Evolutionary conservation across 768 basidiomycete genomes (phyloP).

Genomic region (Clavulina sp.): DNA sequence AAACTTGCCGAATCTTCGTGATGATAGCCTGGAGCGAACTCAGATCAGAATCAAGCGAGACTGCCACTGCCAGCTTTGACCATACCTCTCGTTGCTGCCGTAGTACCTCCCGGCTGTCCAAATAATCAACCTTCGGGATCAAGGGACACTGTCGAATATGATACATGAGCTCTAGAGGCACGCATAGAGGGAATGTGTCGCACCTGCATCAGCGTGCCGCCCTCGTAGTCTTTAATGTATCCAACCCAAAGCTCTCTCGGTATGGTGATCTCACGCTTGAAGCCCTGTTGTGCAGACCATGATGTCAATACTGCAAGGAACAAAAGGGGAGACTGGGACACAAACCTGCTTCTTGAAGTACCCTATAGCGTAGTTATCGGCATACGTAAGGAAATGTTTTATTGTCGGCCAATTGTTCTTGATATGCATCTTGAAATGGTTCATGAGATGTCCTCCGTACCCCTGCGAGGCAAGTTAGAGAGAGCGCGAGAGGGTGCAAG

Average conservation of each 20-base stretch:
- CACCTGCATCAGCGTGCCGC: slow-evolving; percentile 91
- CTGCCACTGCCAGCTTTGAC: not conserved
- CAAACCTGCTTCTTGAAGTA: slow-evolving; percentile 88
- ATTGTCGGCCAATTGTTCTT: slow-evolving; percentile 66
- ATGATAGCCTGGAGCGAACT: slow-evolving; percentile 40
- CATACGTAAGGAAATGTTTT: slow-evolving; percentile 93
- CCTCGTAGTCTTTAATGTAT: slow-evolving; percentile 99
- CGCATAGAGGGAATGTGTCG: slow-evolving; percentile 2
- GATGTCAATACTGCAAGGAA: not conserved
- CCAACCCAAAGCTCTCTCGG: slow-evolving; percentile 88
- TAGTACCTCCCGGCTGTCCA: slow-evolving; percentile 60
- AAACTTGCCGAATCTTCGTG: slow-evolving; percentile 71
- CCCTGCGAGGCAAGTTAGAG: slow-evolving; percentile 36
- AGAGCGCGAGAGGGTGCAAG: not conserved
- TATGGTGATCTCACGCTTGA: slow-evolving; percentile 93
- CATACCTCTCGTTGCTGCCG: slow-evolving; percentile 57
- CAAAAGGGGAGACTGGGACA: not conserved
- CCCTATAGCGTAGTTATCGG: slow-evolving; percentile 96
- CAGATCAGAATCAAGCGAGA: not conserved
- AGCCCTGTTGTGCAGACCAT: slow-evolving; percentile 30
- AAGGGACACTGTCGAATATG: slow-evolving; percentile 45
- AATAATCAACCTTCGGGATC: slow-evolving; percentile 82
- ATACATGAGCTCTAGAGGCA: not conserved
- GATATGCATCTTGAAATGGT: slow-evolving; percentile 90
- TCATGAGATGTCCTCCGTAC: slow-evolving; percentile 97